A percentile compares a stretch with the other conserved stretches of the same genome.
Evolutionary conservation across 2,329 filamentous ascomycete species (phyloP).

Genomic region (Trichocomaceae sp.): DNA sequence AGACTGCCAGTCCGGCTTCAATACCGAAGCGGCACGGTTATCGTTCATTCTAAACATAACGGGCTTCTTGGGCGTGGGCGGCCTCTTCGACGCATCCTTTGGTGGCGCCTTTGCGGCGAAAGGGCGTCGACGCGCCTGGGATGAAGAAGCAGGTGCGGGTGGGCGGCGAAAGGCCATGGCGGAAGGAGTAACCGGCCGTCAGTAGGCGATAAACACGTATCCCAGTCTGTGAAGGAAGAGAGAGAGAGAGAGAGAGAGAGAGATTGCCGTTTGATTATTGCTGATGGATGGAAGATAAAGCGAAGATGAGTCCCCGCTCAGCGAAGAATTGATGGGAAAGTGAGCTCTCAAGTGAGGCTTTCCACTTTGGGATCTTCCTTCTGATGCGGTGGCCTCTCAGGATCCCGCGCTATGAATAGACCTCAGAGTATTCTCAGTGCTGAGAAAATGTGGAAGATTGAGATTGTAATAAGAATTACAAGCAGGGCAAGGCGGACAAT

Average conservation of each 20-base stretch:
- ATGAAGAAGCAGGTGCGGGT: neutral
- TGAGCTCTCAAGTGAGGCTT: neutral
- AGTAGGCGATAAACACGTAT: neutral
- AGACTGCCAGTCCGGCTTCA: conserved; percentile 27
- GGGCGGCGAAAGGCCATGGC: neutral
- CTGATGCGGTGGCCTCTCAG: neutral
- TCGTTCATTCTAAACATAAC: neutral
- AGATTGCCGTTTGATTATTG: neutral
- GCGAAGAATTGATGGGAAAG: neutral
- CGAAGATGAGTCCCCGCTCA: neutral
- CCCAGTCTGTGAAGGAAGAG: neutral
- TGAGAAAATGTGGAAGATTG: neutral
- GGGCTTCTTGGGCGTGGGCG: neutral
- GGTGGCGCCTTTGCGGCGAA: neutral
- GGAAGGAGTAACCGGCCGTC: neutral
- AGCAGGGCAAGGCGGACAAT: neutral
- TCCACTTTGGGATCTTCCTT: neutral
- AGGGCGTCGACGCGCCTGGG: neutral
- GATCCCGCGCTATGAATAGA: neutral
- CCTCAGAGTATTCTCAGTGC: neutral
- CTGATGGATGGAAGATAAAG: neutral
- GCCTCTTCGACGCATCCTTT: neutral
- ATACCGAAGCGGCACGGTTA: neutral
- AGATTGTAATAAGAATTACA: neutral
- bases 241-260: neutral